Percentiles rank a stretch among this genome's conserved stretches.
Evolutionary conservation across 805 yeast genomes (phyloP).

Genomic region (Wickerhamiella siamensis): DNA sequence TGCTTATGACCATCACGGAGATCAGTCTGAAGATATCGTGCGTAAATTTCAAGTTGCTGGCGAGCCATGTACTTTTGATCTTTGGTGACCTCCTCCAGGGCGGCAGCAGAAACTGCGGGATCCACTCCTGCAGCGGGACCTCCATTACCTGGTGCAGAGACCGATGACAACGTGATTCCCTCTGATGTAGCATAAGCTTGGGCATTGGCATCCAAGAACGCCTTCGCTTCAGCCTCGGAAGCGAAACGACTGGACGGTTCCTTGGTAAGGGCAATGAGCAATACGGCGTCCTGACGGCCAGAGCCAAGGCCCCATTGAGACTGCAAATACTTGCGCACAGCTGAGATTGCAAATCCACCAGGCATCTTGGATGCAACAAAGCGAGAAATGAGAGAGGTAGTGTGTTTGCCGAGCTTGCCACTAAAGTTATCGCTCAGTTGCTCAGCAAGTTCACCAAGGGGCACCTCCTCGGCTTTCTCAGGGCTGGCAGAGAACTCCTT

Average conservation of each 20-base stretch:
- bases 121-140: conserved; percentile 47
- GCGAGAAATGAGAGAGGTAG: conserved; percentile 77
- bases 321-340: conserved; percentile 84
- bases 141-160: conserved; percentile 37
- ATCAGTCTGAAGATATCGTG: conserved; percentile 88
- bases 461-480: conserved; percentile 98
- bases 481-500: conserved; percentile 97
- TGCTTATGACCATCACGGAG: conserved; percentile 82
- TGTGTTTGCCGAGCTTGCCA: conserved; percentile 88
- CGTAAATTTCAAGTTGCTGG: conserved; percentile 81
- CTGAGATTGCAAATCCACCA: conserved; percentile 91
- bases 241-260: conserved; percentile 88
- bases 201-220: conserved; percentile 67
- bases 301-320: conserved; percentile 82
- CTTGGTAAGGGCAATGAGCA: conserved; percentile 66
- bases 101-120: conserved; percentile 87
- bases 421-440: conserved; percentile 80
- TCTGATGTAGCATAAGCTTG: conserved; percentile 73
- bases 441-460: conserved; percentile 89
- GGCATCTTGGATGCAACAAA: conserved; percentile 97
- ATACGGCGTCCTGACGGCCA: conserved; percentile 88
- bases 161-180: conserved; percentile 62
- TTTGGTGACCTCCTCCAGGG: conserved; percentile 67
- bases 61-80: conserved; percentile 57
- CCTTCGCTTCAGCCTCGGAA: conserved; percentile 79